Evolutionary conservation across 2,329 filamentous ascomycete species (phyloP).

Genomic region (Bipolaris sorokiniana): DNA sequence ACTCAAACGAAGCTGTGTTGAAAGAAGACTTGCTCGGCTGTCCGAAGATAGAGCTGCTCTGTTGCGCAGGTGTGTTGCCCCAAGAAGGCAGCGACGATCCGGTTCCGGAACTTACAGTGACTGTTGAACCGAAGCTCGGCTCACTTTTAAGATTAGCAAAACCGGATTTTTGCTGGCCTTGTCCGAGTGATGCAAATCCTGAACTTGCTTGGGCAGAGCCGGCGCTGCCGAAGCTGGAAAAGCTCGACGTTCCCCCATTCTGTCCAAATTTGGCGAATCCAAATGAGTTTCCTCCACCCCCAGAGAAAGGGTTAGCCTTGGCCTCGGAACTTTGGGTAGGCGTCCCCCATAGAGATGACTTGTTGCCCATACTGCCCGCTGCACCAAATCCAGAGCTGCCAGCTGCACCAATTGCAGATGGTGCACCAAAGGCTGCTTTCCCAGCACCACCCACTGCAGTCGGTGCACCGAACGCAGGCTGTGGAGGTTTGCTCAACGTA

Average conservation of each 20-base stretch:
- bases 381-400: slow-evolving; percentile 40
- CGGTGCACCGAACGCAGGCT: slow-evolving; percentile 30
- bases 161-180: slow-evolving; percentile 35
- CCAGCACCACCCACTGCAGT: slow-evolving; percentile 19
- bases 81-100: slow-evolving; percentile 44
- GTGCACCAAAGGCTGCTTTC: slow-evolving; percentile 36
- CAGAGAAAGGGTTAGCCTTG: slow-evolving; percentile 45
- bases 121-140: slow-evolving; percentile 52
- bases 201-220: slow-evolving; percentile 18
- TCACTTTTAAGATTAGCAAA: slow-evolving; percentile 39
- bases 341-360: slow-evolving; percentile 33
- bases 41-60: slow-evolving; percentile 37
- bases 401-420: slow-evolving; percentile 28
- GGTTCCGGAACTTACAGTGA: slow-evolving; percentile 45
- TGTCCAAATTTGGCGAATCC: slow-evolving; percentile 45
- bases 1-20: slow-evolving; percentile 37
- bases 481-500: slow-evolving; percentile 22
- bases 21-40: slow-evolving; percentile 38
- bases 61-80: slow-evolving; percentile 40
- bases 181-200: slow-evolving; percentile 41
- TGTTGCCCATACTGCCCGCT: slow-evolving; percentile 25
- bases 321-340: slow-evolving; percentile 28
- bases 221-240: slow-evolving; percentile 14
- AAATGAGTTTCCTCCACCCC: slow-evolving; percentile 26
- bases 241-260: slow-evolving; percentile 27